Evolutionary conservation across 2,329 filamentous ascomycete species (phyloP).

Genomic region (Trichoderma guizhouense): DNA sequence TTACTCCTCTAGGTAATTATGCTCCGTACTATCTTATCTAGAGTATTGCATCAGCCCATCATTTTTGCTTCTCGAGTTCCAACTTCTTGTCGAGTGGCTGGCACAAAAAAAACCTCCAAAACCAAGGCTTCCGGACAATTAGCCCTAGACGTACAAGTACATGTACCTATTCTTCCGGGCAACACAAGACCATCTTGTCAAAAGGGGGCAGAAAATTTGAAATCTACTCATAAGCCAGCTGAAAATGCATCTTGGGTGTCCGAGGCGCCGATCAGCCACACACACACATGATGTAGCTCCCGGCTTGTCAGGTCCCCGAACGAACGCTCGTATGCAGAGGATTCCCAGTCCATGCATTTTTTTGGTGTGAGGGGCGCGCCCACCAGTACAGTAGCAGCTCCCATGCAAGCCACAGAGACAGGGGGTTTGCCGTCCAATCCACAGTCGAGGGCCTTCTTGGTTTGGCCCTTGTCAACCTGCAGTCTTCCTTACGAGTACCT

Average conservation of each 20-base stretch:
- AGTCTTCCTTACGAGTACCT: neutral
- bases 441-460: neutral
- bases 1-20: neutral
- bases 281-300: neutral
- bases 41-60: neutral
- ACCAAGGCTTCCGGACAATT: neutral
- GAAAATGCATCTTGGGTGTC: conserved; percentile 2
- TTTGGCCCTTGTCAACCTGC: neutral
- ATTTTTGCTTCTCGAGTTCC: neutral
- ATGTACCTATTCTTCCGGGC: neutral
- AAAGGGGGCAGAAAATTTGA: neutral
- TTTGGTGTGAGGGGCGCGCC: conserved; percentile 8
- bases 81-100: neutral
- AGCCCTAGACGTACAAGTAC: neutral
- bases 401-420: conserved; percentile 7
- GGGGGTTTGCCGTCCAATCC: neutral
- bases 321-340: neutral
- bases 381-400: neutral
- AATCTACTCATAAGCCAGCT: neutral
- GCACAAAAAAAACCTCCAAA: neutral
- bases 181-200: neutral
- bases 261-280: conserved; percentile 9
- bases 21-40: neutral
- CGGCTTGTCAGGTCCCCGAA: conserved; percentile 1
- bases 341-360: neutral